Conservation (phyloP, 371 early-diverging fungal genomes). For the Mortierella sp. region DNA sequence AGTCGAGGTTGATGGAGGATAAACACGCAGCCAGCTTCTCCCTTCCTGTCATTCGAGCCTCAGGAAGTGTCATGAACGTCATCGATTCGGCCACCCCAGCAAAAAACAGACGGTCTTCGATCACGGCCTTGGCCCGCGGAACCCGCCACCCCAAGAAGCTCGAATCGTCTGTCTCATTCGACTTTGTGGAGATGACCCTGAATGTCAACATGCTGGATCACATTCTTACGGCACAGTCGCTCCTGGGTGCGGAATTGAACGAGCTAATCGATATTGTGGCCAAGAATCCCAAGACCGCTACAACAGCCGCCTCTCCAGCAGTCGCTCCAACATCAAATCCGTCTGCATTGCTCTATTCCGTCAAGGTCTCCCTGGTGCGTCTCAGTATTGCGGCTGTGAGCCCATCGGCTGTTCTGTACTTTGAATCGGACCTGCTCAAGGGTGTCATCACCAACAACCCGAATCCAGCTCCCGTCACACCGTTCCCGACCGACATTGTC, state of each 20-base stretch:
- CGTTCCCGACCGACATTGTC: constrained; percentile 23
- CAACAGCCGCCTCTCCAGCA: constrained; percentile 13
- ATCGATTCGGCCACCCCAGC: constrained; percentile 30
- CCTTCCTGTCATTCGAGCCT: constrained; percentile 71
- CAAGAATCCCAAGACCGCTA: constrained; percentile 45
- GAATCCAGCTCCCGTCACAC: constrained; percentile 14
- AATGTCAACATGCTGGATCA: constrained; percentile 84
- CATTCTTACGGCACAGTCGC: constrained; percentile 81
- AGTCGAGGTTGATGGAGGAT: constrained; percentile 40
- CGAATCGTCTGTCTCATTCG: constrained; percentile 72
- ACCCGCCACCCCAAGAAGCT: constrained; percentile 58
- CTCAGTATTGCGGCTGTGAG: constrained; percentile 75
- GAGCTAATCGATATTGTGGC: constrained; percentile 81
- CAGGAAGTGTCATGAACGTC: constrained; percentile 63
- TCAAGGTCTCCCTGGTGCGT: constrained; percentile 75
- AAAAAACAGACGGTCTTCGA: constrained; percentile 39
- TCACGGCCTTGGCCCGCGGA: constrained; percentile 36
- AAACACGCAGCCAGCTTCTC: constrained; percentile 65
- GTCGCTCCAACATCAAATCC: constrained; percentile 3
- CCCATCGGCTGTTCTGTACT: constrained; percentile 74
- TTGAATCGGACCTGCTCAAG: constrained; percentile 75
- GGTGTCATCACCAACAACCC: constrained; percentile 71
- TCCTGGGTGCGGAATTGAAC: constrained; percentile 83
- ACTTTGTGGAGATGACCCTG: constrained; percentile 73
- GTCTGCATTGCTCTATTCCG: constrained; percentile 60